Conservation (phyloP, 306 rosid genomes). For the Casuarina equisetifolia region DNA sequence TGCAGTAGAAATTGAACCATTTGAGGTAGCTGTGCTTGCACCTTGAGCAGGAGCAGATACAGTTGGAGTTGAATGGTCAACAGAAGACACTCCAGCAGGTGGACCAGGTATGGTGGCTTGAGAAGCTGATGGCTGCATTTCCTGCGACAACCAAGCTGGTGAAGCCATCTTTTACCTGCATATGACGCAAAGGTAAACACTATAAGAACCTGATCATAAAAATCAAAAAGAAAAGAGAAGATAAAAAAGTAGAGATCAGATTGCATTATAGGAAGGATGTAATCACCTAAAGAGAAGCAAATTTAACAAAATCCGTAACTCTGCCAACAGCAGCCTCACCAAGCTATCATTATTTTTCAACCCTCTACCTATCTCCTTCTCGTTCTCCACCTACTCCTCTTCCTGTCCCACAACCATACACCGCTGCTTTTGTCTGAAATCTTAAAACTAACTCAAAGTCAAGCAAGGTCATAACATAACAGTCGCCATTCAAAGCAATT, state of each 20-base stretch:
- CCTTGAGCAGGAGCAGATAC: conserved; percentile 20
- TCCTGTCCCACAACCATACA: neutral
- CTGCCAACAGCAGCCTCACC: too few relatives aligned
- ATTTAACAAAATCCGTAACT: too few relatives aligned
- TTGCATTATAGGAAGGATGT: too few relatives aligned
- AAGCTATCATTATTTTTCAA: too few relatives aligned
- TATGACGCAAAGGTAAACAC: neutral
- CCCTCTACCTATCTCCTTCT: too few relatives aligned
- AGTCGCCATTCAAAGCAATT: neutral
- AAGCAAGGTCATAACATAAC: neutral
- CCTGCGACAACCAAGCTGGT: conserved; percentile 51
- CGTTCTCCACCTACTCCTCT: neutral
- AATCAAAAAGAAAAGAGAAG: neutral
- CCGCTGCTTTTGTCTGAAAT: neutral
- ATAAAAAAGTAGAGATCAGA: neutral
- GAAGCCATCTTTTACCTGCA: conserved; percentile 53
- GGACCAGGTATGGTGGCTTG: conserved; percentile 19
- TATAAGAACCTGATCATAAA: neutral
- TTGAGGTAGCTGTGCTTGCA: neutral
- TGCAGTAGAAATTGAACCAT: neutral
- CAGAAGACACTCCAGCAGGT: conserved; percentile 23
- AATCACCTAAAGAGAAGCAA: too few relatives aligned
- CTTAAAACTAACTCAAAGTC: neutral
- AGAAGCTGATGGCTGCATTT: conserved; percentile 30
- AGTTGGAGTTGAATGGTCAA: conserved; percentile 25